phyloP scores from a whole-genome alignment of 371 early-diverging fungal species.

The Mucor plumbeus region DNA sequence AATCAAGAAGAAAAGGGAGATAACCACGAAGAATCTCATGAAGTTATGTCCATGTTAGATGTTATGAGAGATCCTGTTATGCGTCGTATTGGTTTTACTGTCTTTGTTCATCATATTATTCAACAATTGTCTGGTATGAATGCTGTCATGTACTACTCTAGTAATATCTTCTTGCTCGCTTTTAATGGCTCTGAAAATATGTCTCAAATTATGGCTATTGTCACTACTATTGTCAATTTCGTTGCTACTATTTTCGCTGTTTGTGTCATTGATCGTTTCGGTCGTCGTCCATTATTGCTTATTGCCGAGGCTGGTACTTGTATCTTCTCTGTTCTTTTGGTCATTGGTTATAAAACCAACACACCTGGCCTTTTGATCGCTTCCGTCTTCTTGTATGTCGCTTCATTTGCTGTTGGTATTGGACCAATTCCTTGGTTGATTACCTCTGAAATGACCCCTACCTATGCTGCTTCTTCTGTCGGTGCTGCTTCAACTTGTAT shows the following conservation, averaged over 20 bases:
- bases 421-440: conserved; percentile 85
- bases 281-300: conserved; percentile 61
- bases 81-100: conserved; percentile 60
- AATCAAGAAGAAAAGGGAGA: not conserved
- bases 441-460: conserved; percentile 71
- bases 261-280: conserved; percentile 38
- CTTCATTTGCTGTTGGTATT: conserved; percentile 80
- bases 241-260: conserved; percentile 57
- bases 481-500: conserved; percentile 55
- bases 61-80: conserved; percentile 48
- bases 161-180: conserved; percentile 59
- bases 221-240: conserved; percentile 67
- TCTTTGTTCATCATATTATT: conserved; percentile 46
- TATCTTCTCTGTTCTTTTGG: conserved; percentile 59
- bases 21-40: not conserved
- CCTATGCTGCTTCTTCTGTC: conserved; percentile 59
- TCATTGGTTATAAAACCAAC: conserved; percentile 54
- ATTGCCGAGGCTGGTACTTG: conserved; percentile 61
- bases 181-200: conserved; percentile 37
- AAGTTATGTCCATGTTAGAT: conserved; percentile 29
- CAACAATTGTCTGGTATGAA: conserved; percentile 92
- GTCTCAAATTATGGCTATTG: conserved; percentile 63
- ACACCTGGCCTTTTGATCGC: conserved; percentile 60
- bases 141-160: conserved; percentile 81
- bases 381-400: conserved; percentile 74